Percentiles rank a stretch among this genome's conserved stretches.
phyloP scores from a whole-genome alignment of 1,284 basidiomycete species.

The Heimioporus retisporus region DNA sequence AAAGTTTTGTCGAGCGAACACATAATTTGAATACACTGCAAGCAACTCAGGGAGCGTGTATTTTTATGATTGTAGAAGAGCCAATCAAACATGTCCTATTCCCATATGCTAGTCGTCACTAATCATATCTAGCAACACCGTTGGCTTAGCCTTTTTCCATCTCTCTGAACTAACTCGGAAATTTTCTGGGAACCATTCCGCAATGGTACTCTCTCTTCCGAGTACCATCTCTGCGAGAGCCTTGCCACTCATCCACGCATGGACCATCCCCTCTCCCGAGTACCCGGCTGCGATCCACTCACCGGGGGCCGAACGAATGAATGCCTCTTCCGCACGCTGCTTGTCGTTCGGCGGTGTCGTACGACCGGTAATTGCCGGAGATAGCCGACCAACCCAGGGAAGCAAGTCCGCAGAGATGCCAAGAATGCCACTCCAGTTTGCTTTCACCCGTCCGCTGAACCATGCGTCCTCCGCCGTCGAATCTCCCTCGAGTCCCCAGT shows the following conservation, averaged over 20 bases:
- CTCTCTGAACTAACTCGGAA: conserved; percentile 51
- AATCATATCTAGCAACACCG: conserved; percentile 37
- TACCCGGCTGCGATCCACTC: conserved; percentile 58
- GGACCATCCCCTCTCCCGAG: conserved; percentile 46
- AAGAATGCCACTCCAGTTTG: conserved; percentile 63
- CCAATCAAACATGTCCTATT: conserved; percentile 20
- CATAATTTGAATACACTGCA: too few species aligned
- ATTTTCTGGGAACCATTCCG: conserved; percentile 57
- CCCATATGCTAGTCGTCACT: conserved; percentile 10
- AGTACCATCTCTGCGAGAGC: conserved; percentile 47
- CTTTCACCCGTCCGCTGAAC: conserved; percentile 54
- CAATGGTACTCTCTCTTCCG: conserved; percentile 44
- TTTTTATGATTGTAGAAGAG: too few species aligned
- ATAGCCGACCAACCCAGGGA: conserved; percentile 60
- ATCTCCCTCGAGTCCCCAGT: conserved; percentile 50
- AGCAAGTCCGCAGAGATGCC: conserved; percentile 56
- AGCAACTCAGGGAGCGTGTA: too few species aligned
- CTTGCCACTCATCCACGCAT: conserved; percentile 48
- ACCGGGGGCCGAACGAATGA: conserved; percentile 45
- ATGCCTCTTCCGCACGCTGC: conserved; percentile 9
- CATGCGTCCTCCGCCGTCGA: conserved; percentile 36
- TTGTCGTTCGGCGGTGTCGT: conserved; percentile 25
- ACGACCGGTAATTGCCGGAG: conserved; percentile 48
- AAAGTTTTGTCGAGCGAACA: too few species aligned
- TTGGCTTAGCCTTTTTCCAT: conserved; percentile 54